Base-by-base conservation (phyloP, 129 eudicot genomes). In the Pseudognaphalium luteoalbum region DNA sequence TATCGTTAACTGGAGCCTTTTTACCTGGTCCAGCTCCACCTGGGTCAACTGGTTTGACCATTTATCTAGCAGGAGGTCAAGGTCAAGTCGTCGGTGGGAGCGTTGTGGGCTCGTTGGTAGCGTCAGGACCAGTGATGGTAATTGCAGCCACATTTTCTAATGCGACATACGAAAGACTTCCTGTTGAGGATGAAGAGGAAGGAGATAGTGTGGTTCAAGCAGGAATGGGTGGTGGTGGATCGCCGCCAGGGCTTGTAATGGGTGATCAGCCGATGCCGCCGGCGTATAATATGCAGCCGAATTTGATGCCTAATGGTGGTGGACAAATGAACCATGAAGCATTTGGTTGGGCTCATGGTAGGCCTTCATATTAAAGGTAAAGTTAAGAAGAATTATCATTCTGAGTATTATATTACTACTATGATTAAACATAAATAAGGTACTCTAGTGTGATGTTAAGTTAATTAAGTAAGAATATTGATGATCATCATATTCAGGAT, bases 51-150 rank as follows among this genome's bases (percentile, higher is more conserved):
- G 92, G 92, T 0, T 66, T 90, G n/a, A 85, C 96, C 29, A 90
- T 87, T 28, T 90, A 90, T 66, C 72, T 87, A 10, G 96, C 91
- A 4, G 96, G 96, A 4, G 96, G 90, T 47, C 96, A 85, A 71
- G 96, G 96, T 21, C 96, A 89, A 70, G 96, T 89, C 3, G 90
- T 90, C 7, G 96, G 96, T 7, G 96, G 96, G 54, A 81, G 88
- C 63, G 92, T 90, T 71, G 92, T 85, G 44, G 96, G 96, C 25
- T 61, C 90, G 42, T 82, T 90, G 20, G 83, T 87, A 9, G 96
- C 96, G 0, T 85, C 90, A 7, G 96, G 96, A 7, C 92, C 96
- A 1, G 96, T 90, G 44, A 85, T 90, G 83, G 85, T 90, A 3
- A 83, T 87, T 3, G 90, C 92, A 0, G 92, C 96, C 6, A 90